Evolutionary conservation across 768 basidiomycete genomes (phyloP).

Genomic region (Leccinum sublutescens): DNA sequence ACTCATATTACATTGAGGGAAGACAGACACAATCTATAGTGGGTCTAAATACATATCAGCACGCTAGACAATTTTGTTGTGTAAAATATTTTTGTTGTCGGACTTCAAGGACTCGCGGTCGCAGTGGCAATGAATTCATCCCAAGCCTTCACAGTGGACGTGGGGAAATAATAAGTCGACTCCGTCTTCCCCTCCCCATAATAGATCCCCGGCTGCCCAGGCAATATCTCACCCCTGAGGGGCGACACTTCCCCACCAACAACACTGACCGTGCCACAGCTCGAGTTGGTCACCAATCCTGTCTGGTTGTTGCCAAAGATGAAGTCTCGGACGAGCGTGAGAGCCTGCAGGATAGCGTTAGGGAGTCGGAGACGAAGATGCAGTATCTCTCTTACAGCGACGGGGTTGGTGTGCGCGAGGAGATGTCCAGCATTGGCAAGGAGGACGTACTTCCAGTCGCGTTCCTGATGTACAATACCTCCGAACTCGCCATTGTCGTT

Average conservation of each 20-base stretch:
- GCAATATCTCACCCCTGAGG: conserved; percentile 46
- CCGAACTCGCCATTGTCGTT: conserved; percentile 55
- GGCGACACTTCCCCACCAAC: conserved; percentile 49
- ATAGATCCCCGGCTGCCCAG: conserved; percentile 40
- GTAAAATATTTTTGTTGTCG: no score
- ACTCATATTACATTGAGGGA: no score
- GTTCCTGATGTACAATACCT: conserved; percentile 72
- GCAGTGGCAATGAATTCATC: conserved; percentile 40
- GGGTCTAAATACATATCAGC: no score
- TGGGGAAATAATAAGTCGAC: conserved; percentile 53
- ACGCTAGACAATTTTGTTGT: no score
- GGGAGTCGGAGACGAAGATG: neutral
- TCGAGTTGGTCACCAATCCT: conserved; percentile 39
- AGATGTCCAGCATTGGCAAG: conserved; percentile 40
- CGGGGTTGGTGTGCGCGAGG: conserved; percentile 33
- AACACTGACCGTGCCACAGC: conserved; percentile 29
- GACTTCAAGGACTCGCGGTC: neutral
- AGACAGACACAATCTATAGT: no score
- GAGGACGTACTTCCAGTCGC: conserved; percentile 51
- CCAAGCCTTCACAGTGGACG: conserved; percentile 59
- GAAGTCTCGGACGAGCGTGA: conserved; percentile 61
- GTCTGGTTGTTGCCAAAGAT: conserved; percentile 60
- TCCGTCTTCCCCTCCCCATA: conserved; percentile 47
- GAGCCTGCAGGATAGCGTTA: conserved; percentile 41
- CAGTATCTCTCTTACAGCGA: conserved; percentile 39